Conservation (phyloP, 2,329 filamentous ascomycete genomes). For the Ilyonectria destructans region DNA sequence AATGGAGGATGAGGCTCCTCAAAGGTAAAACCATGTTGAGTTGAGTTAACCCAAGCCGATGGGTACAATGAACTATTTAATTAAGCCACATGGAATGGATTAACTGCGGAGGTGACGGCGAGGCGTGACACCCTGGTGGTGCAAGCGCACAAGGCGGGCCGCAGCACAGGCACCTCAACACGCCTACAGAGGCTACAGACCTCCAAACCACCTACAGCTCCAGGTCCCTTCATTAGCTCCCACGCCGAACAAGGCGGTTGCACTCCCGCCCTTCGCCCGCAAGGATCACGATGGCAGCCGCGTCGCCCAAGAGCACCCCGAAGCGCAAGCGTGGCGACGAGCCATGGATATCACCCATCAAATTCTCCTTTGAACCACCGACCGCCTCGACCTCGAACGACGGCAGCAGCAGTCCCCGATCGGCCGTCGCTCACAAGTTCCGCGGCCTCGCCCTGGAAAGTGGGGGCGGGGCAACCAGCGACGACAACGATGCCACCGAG, state of each 20-base stretch:
- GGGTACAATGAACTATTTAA: background rate
- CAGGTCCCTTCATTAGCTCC: background rate
- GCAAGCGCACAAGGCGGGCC: constrained; percentile 33
- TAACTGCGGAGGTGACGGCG: constrained; percentile 1
- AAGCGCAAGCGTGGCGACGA: constrained; percentile 65
- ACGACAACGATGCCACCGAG: constrained; percentile 51
- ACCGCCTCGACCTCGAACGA: constrained; percentile 57
- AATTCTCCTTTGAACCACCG: constrained; percentile 64
- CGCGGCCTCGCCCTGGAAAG: constrained; percentile 64
- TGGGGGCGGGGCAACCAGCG: constrained; percentile 62
- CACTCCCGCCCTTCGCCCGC: constrained; percentile 21
- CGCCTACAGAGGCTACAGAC: background rate
- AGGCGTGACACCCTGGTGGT: constrained; percentile 33
- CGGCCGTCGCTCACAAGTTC: constrained; percentile 68
- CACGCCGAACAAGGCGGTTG: constrained; percentile 22
- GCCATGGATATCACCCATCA: constrained; percentile 52
- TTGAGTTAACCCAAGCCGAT: background rate
- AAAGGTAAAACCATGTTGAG: too few relatives aligned
- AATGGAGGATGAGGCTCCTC: too few relatives aligned
- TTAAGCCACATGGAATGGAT: background rate
- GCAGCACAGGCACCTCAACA: constrained; percentile 13
- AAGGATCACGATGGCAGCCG: constrained; percentile 43
- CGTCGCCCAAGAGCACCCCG: constrained; percentile 54
- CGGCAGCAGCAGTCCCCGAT: constrained; percentile 68
- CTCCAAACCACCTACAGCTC: background rate